Conservation (phyloP, 2,329 filamentous ascomycete genomes). For the Hypoxylon sp. region DNA sequence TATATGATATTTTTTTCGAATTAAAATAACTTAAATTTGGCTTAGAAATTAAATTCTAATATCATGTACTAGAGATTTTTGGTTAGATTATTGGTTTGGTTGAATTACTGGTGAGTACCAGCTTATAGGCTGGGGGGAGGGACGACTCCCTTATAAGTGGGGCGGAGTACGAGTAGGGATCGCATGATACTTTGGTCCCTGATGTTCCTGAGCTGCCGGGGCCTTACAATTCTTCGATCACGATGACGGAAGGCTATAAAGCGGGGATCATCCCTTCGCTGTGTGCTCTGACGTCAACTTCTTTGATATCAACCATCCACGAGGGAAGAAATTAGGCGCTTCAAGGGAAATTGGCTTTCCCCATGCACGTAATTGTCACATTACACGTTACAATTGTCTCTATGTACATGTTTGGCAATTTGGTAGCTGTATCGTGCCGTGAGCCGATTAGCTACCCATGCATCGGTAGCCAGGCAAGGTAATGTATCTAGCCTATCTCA, state of each 20-base stretch:
- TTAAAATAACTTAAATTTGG: too few relatives aligned
- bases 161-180: conserved; percentile 17
- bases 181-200: not conserved
- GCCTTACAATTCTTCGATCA: conserved; percentile 28
- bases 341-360: conserved; percentile 4
- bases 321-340: conserved; percentile 8
- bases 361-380: conserved; percentile 35
- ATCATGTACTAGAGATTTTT: too few relatives aligned
- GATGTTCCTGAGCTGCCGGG: not conserved
- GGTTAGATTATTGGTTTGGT: too few relatives aligned
- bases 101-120: too few relatives aligned
- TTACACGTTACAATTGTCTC: conserved; percentile 4
- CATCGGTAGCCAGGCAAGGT: not conserved
- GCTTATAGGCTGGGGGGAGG: too few relatives aligned
- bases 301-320: conserved; percentile 26
- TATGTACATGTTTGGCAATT: too few relatives aligned
- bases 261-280: conserved; percentile 25
- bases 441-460: conserved; percentile 25
- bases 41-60: too few relatives aligned
- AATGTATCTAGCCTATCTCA: conserved; percentile 1
- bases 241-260: conserved; percentile 24
- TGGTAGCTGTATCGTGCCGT: conserved; percentile 22
- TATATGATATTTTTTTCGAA: too few relatives aligned
- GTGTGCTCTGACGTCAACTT: conserved; percentile 34
- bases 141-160: too few relatives aligned